Evolutionary conservation across 2,329 filamentous ascomycete species (phyloP).

Genomic region (Aphanoascus verrucosus): DNA sequence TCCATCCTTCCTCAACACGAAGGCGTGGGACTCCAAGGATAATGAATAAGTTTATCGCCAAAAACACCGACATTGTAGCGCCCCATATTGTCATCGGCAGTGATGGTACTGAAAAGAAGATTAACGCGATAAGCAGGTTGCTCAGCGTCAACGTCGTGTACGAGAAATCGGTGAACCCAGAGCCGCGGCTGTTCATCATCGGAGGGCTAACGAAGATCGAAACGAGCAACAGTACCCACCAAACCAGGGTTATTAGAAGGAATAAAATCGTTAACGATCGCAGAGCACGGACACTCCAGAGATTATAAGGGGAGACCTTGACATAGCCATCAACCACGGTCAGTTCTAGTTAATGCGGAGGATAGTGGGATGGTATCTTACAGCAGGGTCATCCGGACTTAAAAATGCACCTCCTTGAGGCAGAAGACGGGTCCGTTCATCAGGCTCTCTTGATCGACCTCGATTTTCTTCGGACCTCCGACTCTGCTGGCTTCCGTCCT

Average conservation of each 20-base stretch:
- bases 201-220: constrained; percentile 86
- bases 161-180: constrained; percentile 82
- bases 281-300: constrained; percentile 77
- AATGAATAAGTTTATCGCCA: constrained; percentile 67
- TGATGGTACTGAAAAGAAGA: constrained; percentile 83
- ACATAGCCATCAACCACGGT: not conserved
- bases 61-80: constrained; percentile 53
- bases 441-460: constrained; percentile 33
- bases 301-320: constrained; percentile 75
- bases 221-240: constrained; percentile 86
- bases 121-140: constrained; percentile 61
- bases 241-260: constrained; percentile 64
- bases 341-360: not conserved
- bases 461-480: constrained; percentile 1
- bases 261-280: constrained; percentile 70
- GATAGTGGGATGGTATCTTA: constrained; percentile 33
- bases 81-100: constrained; percentile 65
- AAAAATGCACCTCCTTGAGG: constrained; percentile 57
- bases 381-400: constrained; percentile 69
- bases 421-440: constrained; percentile 57
- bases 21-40: constrained; percentile 64
- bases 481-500: constrained; percentile 9
- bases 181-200: constrained; percentile 72
- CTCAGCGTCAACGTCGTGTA: constrained; percentile 69
- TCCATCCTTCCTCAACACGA: constrained; percentile 77